A percentile compares a stretch with the other conserved stretches of the same genome.
Conservation (phyloP, 768 basidiomycete species). For the Pisolithus sp. region DNA sequence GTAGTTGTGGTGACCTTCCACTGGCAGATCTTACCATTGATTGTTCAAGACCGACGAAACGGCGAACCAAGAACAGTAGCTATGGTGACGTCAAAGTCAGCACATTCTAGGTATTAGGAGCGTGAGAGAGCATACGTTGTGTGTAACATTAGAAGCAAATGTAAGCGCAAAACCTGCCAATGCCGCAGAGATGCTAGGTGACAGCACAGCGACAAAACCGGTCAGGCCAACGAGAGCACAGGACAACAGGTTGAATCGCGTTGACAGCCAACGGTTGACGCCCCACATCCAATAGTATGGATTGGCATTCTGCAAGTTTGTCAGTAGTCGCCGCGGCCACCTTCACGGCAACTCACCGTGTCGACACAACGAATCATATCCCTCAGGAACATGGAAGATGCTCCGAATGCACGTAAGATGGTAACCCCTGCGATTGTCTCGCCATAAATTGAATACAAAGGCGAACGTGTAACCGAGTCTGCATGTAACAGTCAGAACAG, state of each 20-base stretch:
- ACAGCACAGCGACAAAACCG: conserved; percentile 57
- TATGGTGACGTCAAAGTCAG: conserved; percentile 20
- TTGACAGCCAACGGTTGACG: conserved; percentile 87
- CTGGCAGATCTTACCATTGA: conserved; percentile 60
- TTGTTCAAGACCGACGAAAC: conserved; percentile 86
- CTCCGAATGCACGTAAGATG: conserved; percentile 78
- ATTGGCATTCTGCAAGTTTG: conserved; percentile 42
- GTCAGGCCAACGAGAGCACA: conserved; percentile 67
- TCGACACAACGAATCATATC: conserved; percentile 82
- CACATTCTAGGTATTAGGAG: neutral
- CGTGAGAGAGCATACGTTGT: conserved; percentile 39
- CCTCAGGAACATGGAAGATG: conserved; percentile 76
- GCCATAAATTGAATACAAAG: conserved; percentile 41
- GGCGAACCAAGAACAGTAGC: conserved; percentile 65
- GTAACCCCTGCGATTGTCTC: conserved; percentile 47
- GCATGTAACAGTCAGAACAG: conserved; percentile 1
- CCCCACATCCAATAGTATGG: conserved; percentile 93
- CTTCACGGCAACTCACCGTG: conserved; percentile 43
- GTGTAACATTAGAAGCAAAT: conserved; percentile 72
- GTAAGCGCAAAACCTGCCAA: conserved; percentile 82
- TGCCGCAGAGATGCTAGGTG: conserved; percentile 70
- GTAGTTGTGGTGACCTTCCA: neutral
- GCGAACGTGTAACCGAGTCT: conserved; percentile 46
- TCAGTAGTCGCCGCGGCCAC: neutral
- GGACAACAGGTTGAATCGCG: conserved; percentile 81